Base-by-base conservation (phyloP, 129 eudicot genomes). In the Centaurea solstitialis region DNA sequence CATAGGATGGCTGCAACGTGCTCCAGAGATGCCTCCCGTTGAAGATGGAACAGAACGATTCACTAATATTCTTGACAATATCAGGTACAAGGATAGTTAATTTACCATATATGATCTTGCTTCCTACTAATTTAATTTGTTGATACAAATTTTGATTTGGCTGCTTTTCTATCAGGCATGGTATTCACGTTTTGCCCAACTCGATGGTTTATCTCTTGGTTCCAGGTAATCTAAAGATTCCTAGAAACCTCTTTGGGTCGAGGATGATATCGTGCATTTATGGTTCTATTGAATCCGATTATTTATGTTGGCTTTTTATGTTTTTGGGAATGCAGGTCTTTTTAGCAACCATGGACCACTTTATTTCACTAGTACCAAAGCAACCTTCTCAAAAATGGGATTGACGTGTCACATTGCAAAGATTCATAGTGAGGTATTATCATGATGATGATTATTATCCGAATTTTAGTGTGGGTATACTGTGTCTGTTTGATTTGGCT, bases 341-440 rank as follows among this genome's bases (percentile, higher is more conserved):
- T 96, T 96, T 90, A 96, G 99, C 93, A 96, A 96, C 85, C 99
- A 96, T 64, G 99, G 98, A 20, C 99, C 99, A 61, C 95, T 96
- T 30, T 96, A 96, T 77, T 96, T 93, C 68, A 79, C 86, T 57
- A 86, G 66, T 81, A 89, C 97, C 1, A 96, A 96, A 78, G 86
- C 90, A 45, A 79, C 80, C 68, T 93, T 96, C 75, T 91, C 92
- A 57, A 96, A 96, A 87, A 82, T 96, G 92, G 99, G 99, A 43
- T 87, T 96, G 78, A 83, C 97, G 61, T 96, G 99, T 84, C 99
- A 96, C 86, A 96, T 96, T 69, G 99, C 99, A 38, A 96, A 96
- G 90, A 96, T 96, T 79, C 99, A 96, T 72, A 96, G 99, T 22
- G 99, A 96, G 99, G 99, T 95, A 91, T 41, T 18, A 73, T 13